Evolutionary conservation across 2,329 filamentous ascomycete species (phyloP).

Genomic region (Colletotrichum australisinense): DNA sequence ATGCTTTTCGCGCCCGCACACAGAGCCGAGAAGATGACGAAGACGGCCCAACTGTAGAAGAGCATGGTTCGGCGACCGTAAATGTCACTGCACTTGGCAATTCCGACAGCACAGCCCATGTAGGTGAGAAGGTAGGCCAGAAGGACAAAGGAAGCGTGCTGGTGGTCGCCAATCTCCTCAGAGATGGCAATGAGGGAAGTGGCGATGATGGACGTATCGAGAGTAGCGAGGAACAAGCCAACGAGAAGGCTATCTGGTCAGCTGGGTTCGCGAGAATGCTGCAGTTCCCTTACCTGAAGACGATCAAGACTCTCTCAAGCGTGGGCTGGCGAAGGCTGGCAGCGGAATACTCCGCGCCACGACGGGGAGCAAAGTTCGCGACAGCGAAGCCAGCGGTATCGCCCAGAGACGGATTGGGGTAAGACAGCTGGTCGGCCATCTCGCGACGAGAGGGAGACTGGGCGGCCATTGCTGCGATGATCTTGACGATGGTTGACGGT

Average conservation of each 20-base stretch:
- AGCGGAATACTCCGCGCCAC: background rate
- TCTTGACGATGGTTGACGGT: background rate
- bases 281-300: conserved; percentile 46
- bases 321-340: background rate
- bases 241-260: conserved; percentile 45
- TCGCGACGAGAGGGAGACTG: conserved; percentile 19
- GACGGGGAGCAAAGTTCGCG: conserved; percentile 2
- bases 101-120: conserved; percentile 67
- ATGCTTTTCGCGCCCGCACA: conserved; percentile 63
- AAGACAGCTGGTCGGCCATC: conserved; percentile 33
- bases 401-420: conserved; percentile 40
- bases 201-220: conserved; percentile 69
- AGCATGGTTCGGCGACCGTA: conserved; percentile 66
- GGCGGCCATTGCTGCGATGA: background rate
- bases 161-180: conserved; percentile 61
- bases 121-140: conserved; percentile 68
- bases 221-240: conserved; percentile 66
- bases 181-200: conserved; percentile 69
- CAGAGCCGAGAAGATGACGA: conserved; percentile 65
- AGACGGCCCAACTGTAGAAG: conserved; percentile 63
- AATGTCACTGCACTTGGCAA: conserved; percentile 70
- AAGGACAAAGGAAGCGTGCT: conserved; percentile 65
- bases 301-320: conserved; percentile 45
- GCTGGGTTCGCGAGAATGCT: background rate
- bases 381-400: conserved; percentile 37